A percentile compares a stretch with the other conserved stretches of the same genome.
These are phyloP conservation scores for Globisporangium nunn DNA, from an alignment of 352 stramenopile species.

Conservation along the genomic window DNA sequence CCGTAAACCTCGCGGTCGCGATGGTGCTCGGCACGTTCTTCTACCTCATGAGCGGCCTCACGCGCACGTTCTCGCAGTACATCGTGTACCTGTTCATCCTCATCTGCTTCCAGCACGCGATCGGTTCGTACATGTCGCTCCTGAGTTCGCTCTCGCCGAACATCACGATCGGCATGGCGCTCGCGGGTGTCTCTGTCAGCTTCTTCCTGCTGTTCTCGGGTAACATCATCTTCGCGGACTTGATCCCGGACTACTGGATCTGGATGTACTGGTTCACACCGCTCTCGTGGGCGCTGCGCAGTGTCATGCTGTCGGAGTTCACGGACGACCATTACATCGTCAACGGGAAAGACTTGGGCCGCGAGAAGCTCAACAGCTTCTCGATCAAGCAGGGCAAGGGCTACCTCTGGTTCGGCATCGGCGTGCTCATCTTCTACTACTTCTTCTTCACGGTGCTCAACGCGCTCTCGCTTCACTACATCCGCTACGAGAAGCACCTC, in stretches of 20 bases:
- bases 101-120: conserved; percentile 53
- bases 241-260: conserved; percentile 36
- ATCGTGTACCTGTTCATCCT: conserved; percentile 57
- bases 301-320: conserved; percentile 30
- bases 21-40: conserved; percentile 9
- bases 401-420: conserved; percentile 33
- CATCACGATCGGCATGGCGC: conserved; percentile 25
- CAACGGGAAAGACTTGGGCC: neutral
- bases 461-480: conserved; percentile 24
- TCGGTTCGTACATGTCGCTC: conserved; percentile 29
- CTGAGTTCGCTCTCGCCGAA: conserved; percentile 23
- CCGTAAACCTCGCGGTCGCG: conserved; percentile 8
- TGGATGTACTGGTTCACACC: conserved; percentile 50
- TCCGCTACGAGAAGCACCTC: conserved; percentile 24
- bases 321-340: conserved; percentile 11
- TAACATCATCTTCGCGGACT: conserved; percentile 33
- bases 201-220: conserved; percentile 43
- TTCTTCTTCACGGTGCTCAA: conserved; percentile 35
- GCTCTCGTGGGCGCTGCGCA: conserved; percentile 27
- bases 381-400: conserved; percentile 12
- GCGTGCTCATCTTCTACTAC: conserved; percentile 30
- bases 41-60: conserved; percentile 72
- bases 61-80: conserved; percentile 20
- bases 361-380: conserved; percentile 7
- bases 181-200: conserved; percentile 20